Evolutionary conservation across 495 filamentous ascomycete genomes (phyloP).

Genomic region (Neurospora cerealis): DNA sequence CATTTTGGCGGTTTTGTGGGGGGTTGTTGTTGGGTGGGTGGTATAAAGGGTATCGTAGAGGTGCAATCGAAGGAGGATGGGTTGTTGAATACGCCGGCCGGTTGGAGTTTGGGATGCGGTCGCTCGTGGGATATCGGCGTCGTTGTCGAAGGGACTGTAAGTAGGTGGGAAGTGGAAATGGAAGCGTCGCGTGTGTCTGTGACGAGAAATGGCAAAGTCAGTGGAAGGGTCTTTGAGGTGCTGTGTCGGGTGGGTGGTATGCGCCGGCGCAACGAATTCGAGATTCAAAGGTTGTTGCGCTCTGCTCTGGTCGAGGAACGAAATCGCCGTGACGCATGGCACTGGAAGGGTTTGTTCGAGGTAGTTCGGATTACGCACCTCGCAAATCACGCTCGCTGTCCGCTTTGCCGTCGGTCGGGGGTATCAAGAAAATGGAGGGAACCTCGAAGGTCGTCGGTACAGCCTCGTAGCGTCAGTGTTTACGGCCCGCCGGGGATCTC

Average conservation of each 20-base stretch:
- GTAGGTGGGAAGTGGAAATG: neutral
- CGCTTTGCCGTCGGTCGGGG: neutral
- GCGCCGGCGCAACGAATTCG: neutral
- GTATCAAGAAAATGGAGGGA: neutral
- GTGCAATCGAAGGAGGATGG: no score
- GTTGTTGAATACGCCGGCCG: neutral
- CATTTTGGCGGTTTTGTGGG: constrained; percentile 42
- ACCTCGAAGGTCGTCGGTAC: neutral
- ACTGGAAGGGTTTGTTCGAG: neutral
- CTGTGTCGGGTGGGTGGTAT: neutral
- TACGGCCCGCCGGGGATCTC: neutral
- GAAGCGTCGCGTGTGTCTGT: neutral
- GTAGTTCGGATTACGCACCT: neutral
- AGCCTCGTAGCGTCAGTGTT: neutral
- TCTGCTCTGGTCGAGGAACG: neutral
- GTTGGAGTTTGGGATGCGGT: neutral
- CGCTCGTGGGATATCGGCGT: neutral
- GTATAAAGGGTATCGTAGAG: neutral
- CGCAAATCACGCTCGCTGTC: neutral
- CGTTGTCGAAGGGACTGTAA: neutral
- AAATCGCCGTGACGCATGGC: neutral
- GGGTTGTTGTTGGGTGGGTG: neutral
- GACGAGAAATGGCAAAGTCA: neutral
- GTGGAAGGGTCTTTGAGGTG: neutral
- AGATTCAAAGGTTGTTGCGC: neutral